These are phyloP conservation scores for Mycena maculata DNA, from an alignment of 768 basidiomycete genomes.

Conservation along the genomic window DNA sequence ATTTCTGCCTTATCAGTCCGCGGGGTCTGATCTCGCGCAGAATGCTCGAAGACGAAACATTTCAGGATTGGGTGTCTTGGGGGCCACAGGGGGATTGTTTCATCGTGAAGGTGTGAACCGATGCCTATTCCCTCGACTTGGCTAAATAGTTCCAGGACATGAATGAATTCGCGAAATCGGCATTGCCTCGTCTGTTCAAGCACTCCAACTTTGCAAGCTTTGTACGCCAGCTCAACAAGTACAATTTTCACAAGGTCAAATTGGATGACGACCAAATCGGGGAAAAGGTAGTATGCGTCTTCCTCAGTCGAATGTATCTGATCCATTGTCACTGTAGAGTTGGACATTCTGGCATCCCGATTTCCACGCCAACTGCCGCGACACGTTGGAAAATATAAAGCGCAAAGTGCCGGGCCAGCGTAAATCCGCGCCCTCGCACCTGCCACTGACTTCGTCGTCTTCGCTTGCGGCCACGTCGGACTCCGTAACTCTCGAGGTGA, in stretches of 20 bases:
- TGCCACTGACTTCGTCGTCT: neutral
- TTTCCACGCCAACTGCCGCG: conserved; percentile 63
- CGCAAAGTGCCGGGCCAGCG: conserved; percentile 47
- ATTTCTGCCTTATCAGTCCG: neutral
- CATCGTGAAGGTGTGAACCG: conserved; percentile 74
- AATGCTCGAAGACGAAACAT: conserved; percentile 86
- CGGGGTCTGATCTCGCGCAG: conserved; percentile 50
- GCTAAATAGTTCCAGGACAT: conserved; percentile 63
- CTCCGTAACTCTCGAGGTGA: conserved; percentile 36
- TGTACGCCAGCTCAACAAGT: conserved; percentile 94
- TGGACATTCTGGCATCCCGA: conserved; percentile 72
- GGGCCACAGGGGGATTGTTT: conserved; percentile 87
- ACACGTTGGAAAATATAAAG: conserved; percentile 67
- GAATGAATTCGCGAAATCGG: conserved; percentile 94
- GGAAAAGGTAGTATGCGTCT: too few relatives aligned
- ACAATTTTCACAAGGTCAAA: conserved; percentile 98
- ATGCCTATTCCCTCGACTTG: neutral
- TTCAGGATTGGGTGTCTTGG: conserved; percentile 83
- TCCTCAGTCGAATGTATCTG: too few relatives aligned
- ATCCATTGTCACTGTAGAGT: conserved; percentile 53
- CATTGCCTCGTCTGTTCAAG: conserved; percentile 92
- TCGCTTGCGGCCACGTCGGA: conserved; percentile 37
- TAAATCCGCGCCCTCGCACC: neutral
- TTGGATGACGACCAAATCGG: conserved; percentile 62
- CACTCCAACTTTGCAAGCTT: conserved; percentile 94